Conservation (phyloP, 2,329 filamentous ascomycete species). For the Xylariaceae sp. region DNA sequence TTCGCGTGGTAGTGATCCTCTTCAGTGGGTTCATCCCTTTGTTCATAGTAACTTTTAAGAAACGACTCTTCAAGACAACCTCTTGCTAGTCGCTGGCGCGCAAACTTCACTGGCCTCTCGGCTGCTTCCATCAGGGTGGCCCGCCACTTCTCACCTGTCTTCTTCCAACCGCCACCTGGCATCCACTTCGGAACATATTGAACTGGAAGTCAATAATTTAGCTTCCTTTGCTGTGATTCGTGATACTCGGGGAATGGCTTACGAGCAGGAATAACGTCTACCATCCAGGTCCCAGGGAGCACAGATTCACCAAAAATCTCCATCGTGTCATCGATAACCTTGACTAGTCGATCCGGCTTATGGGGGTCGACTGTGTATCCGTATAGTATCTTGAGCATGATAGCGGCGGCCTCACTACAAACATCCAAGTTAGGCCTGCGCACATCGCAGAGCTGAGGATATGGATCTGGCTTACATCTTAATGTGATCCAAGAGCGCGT, state of each 20-base stretch:
- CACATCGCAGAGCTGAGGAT: background rate
- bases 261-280: conserved; percentile 28
- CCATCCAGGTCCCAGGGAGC: conserved; percentile 24
- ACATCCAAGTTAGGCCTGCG: background rate
- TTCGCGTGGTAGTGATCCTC: conserved; percentile 12
- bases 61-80: conserved; percentile 17
- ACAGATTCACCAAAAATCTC: conserved; percentile 18
- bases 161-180: conserved; percentile 28
- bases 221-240: background rate
- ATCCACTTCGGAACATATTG: conserved; percentile 28
- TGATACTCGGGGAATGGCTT: background rate
- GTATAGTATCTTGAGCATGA: conserved; percentile 29
- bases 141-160: conserved; percentile 14
- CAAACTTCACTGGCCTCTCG: conserved; percentile 24
- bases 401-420: conserved; percentile 24
- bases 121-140: conserved; percentile 7
- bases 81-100: conserved; percentile 19
- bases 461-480: conserved; percentile 9
- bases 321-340: conserved; percentile 19
- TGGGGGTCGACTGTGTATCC: conserved; percentile 27
- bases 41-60: conserved; percentile 8
- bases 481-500: conserved; percentile 7
- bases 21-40: conserved; percentile 2
- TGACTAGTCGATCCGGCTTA: conserved; percentile 24
- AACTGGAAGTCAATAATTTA: conserved; percentile 14